Percentiles rank a stretch among this genome's conserved stretches.
Evolutionary conservation across 495 filamentous ascomycete genomes (phyloP).

Genomic region (Talaromyces liani): DNA sequence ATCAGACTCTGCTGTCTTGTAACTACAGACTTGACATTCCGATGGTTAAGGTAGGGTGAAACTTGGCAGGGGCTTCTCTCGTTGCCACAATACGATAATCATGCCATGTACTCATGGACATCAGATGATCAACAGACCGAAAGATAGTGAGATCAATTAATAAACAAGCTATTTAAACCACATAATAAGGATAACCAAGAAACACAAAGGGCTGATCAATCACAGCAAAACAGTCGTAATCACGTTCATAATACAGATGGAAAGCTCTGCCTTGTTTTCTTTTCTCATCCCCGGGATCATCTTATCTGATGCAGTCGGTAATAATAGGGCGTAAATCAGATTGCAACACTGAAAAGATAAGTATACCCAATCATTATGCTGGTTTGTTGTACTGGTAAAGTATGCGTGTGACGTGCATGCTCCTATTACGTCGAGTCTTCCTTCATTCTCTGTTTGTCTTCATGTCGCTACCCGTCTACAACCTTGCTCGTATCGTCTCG

Average conservation of each 20-base stretch:
- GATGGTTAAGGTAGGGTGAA: no score
- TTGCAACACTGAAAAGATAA: not conserved
- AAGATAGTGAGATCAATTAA: not conserved
- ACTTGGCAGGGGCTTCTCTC: no score
- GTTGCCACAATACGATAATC: no score
- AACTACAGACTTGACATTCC: not conserved
- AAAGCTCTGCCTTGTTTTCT: not conserved
- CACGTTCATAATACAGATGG: not conserved
- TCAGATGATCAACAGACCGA: not conserved
- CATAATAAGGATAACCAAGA: not conserved
- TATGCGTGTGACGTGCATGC: not conserved
- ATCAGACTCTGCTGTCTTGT: not conserved
- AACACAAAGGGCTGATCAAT: not conserved
- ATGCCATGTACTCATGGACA: no score
- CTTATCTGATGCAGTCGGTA: not conserved
- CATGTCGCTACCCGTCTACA: not conserved
- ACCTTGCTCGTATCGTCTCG: constrained; percentile 13
- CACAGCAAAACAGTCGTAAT: not conserved
- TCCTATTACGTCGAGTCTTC: not conserved
- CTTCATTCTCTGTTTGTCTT: not conserved
- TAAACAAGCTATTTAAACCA: not conserved
- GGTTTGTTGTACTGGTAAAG: not conserved
- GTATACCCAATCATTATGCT: not conserved
- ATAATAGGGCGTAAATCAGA: not conserved
- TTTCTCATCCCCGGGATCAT: not conserved